Conservation (phyloP, 2,329 filamentous ascomycete genomes). For the Furcasterigmium furcatum region DNA sequence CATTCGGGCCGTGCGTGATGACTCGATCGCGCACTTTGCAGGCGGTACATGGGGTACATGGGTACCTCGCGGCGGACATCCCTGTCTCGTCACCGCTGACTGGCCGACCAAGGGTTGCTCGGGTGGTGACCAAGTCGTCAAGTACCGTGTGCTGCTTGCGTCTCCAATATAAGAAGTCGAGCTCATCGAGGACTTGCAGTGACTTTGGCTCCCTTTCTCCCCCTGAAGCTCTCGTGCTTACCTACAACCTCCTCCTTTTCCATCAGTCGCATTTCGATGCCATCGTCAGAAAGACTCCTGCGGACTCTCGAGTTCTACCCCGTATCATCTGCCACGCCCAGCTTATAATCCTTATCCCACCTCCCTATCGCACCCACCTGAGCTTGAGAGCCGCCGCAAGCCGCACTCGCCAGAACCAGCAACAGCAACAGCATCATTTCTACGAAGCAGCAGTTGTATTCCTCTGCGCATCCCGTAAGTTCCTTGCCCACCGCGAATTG, state of each 20-base stretch:
- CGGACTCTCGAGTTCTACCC: background rate
- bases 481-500: too few species aligned
- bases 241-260: too few species aligned
- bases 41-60: background rate
- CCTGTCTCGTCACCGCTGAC: constrained; percentile 4
- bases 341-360: background rate
- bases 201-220: background rate
- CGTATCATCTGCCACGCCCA: background rate
- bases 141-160: background rate
- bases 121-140: constrained; percentile 2
- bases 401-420: too few species aligned
- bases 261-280: background rate
- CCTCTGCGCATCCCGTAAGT: too few species aligned
- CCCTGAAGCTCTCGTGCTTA: background rate
- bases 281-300: background rate
- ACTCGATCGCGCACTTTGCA: background rate
- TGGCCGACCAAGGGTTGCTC: background rate
- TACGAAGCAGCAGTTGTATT: too few species aligned
- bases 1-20: constrained; percentile 1
- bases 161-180: constrained; percentile 3
- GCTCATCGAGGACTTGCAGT: constrained; percentile 1
- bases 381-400: too few species aligned
- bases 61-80: background rate
- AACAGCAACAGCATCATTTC: too few species aligned
- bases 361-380: too few species aligned